These are phyloP conservation scores for Saccharomycopsis guyanensis DNA, from an alignment of 805 yeast genomes.

Conservation along the genomic window DNA sequence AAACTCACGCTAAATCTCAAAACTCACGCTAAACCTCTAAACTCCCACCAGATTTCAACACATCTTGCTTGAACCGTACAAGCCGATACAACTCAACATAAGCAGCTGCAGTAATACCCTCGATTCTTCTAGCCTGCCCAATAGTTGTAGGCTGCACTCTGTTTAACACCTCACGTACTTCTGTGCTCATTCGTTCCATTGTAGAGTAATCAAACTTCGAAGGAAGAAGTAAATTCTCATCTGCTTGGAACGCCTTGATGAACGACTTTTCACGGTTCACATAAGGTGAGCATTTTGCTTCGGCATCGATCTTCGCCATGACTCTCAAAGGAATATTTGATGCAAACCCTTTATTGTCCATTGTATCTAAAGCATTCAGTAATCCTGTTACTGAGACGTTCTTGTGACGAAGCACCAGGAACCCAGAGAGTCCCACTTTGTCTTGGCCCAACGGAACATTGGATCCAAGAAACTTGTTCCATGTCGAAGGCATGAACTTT, in stretches of 20 bases:
- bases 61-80: slow-evolving; percentile 25
- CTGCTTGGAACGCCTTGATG: slow-evolving; percentile 72
- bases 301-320: slow-evolving; percentile 57
- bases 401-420: not conserved
- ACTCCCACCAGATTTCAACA: no score
- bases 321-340: slow-evolving; percentile 38
- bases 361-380: slow-evolving; percentile 40
- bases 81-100: slow-evolving; percentile 67
- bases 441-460: slow-evolving; percentile 30
- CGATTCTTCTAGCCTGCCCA: slow-evolving; percentile 92
- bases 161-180: slow-evolving; percentile 62
- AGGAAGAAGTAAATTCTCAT: slow-evolving; percentile 74
- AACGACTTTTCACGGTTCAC: slow-evolving; percentile 63
- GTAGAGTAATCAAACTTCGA: slow-evolving; percentile 50
- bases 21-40: no score
- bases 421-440: not conserved
- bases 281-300: slow-evolving; percentile 79
- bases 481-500: slow-evolving; percentile 46
- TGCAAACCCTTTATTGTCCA: slow-evolving; percentile 24
- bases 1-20: no score
- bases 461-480: slow-evolving; percentile 45
- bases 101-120: slow-evolving; percentile 94
- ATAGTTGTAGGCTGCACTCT: slow-evolving; percentile 78
- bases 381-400: not conserved
- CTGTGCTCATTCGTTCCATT: slow-evolving; percentile 62